Evolutionary conservation across 495 filamentous ascomycete species (phyloP), one percentile per base, ranked within the genome.

Genomic region (Lepraria neglecta): DNA sequence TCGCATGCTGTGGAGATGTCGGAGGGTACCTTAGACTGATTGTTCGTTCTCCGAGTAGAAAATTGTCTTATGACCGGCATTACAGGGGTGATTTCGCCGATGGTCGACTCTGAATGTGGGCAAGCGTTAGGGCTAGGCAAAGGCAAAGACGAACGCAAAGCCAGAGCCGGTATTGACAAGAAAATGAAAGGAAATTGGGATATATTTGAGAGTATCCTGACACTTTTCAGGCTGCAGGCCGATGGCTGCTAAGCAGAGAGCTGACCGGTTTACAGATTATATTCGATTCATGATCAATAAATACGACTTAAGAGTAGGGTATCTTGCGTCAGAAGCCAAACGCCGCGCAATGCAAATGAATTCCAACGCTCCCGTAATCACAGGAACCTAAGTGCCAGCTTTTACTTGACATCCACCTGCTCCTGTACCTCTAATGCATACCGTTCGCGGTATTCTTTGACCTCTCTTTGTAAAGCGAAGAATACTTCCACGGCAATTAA

Each of bases 401-500:
- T 5, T 60, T 24, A 60, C 30, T n/a, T 48, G n/a, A 0, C 1
- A 4, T 4, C 47, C 15, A 15, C 19, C 35, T 3, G 3, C 7
- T 60, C 3, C 38, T 10, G 27, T 31, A 21, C 24, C 40, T 53
- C 47, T 46, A 53, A 15, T 19, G 7, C 2, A 21, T 31, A 21
- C 0, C 27, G 12, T 35, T 44, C 48, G 1, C 10, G 3, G 40
- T 71, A 69, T 51, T 82, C 77, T 55, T 78, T 73, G 40, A 75
- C 65, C 60, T 84, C 77, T 57, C 75, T 74, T 4, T 72, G 66
- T 27, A 88, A 76, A 63, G 87, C 87, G 66, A 90, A 87, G 47
- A 79, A 76, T 21, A 97, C 91, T 73, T 98, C 94, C 44, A 97
- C 87, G 0, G 88, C 82, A 73, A 98, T 98, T 60, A 98, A 78